Conservation (phyloP, 2,329 filamentous ascomycete genomes). For the Aureobasidium musti region DNA sequence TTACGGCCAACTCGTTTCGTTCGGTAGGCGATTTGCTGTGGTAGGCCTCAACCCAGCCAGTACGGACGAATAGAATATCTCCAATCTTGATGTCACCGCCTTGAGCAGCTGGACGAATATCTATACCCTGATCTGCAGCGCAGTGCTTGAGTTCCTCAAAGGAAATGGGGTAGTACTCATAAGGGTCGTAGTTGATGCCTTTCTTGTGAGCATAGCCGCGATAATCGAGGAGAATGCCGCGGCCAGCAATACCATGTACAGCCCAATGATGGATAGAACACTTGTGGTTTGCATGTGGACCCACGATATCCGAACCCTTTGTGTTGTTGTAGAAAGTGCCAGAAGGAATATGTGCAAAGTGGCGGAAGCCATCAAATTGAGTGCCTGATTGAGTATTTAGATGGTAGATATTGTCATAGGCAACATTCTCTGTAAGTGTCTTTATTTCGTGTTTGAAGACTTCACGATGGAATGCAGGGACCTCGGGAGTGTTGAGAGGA, state of each 20-base stretch:
- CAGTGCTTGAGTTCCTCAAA: constrained; percentile 57
- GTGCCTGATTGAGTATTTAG: constrained; percentile 53
- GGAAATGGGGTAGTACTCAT: constrained; percentile 47
- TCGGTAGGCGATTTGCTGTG: constrained; percentile 59
- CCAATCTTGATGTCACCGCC: constrained; percentile 60
- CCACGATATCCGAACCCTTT: constrained; percentile 47
- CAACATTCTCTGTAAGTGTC: constrained; percentile 40
- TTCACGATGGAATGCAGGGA: constrained; percentile 55
- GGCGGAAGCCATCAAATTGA: constrained; percentile 51
- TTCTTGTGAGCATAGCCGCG: constrained; percentile 46
- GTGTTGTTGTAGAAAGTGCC: constrained; percentile 48
- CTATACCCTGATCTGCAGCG: constrained; percentile 60
- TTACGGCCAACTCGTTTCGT: constrained; percentile 42
- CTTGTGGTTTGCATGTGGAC: constrained; percentile 47
- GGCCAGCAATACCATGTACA: constrained; percentile 48
- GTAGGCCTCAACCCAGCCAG: constrained; percentile 63
- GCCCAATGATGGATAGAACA: constrained; percentile 52
- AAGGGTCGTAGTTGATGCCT: constrained; percentile 49
- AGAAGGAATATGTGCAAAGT: constrained; percentile 49
- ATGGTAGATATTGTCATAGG: constrained; percentile 50
- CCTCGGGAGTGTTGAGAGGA: constrained; percentile 55
- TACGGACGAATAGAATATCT: constrained; percentile 61
- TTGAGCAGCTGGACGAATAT: constrained; percentile 55
- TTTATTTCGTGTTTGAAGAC: constrained; percentile 59
- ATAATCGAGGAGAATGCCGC: constrained; percentile 51